These are phyloP conservation scores for Closterium sp. DNA, from an alignment of 139 green algal genomes.

Conservation along the genomic window DNA sequence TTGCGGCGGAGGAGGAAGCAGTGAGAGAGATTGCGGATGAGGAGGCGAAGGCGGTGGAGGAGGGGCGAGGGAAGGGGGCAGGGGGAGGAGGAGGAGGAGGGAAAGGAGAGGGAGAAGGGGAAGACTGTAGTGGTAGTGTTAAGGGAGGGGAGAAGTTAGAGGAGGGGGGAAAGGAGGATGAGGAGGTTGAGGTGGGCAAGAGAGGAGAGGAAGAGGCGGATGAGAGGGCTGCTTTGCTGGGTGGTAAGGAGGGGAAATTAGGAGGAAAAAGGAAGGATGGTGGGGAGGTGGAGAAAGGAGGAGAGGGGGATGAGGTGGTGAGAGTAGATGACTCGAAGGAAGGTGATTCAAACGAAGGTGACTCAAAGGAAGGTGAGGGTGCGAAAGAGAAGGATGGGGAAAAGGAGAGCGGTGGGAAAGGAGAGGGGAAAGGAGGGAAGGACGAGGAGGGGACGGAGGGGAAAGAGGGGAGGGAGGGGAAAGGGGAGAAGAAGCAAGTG, in stretches of 20 bases:
- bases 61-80: background rate
- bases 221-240: background rate
- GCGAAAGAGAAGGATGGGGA: background rate
- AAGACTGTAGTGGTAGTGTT: background rate
- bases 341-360: no score
- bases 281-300: background rate
- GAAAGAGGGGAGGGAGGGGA: background rate
- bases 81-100: background rate
- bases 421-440: background rate
- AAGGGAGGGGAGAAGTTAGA: background rate
- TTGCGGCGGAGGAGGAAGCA: background rate
- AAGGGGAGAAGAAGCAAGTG: background rate
- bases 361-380: background rate
- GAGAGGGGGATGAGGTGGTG: background rate
- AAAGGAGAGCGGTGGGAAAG: background rate
- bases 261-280: background rate
- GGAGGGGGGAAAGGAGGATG: background rate
- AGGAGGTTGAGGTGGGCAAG: background rate
- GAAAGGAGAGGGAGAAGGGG: background rate
- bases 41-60: background rate
- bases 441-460: background rate
- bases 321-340: background rate
- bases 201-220: background rate
- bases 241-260: background rate
- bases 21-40: background rate